phyloP scores from a whole-genome alignment of 2,329 filamentous ascomycete genomes.

The Clonostachys byssicola region DNA sequence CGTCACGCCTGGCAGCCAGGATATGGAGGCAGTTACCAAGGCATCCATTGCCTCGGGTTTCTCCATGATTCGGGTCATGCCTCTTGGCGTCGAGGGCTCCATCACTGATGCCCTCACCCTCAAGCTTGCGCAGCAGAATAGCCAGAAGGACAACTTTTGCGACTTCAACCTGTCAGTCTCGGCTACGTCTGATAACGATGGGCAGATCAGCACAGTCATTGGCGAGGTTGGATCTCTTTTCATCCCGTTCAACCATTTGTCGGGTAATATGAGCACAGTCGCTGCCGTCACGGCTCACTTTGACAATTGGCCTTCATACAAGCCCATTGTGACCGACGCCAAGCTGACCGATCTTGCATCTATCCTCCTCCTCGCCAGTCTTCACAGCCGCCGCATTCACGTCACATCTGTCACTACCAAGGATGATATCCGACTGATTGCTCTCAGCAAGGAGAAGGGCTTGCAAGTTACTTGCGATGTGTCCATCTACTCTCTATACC shows the following conservation, averaged over 20 bases:
- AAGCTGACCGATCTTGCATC: slow-evolving; percentile 80
- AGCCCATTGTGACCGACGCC: slow-evolving; percentile 78
- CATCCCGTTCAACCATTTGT: slow-evolving; percentile 78
- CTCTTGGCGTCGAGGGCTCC: slow-evolving; percentile 66
- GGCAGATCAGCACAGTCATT: slow-evolving; percentile 69
- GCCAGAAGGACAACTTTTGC: slow-evolving; percentile 62
- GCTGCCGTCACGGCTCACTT: slow-evolving; percentile 77
- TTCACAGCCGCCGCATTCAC: slow-evolving; percentile 75
- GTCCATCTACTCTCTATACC: slow-evolving; percentile 74
- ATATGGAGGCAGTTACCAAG: slow-evolving; percentile 67
- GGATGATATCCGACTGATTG: slow-evolving; percentile 74
- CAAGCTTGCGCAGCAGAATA: slow-evolving; percentile 68
- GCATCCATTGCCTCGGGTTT: slow-evolving; percentile 73
- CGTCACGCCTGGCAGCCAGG: slow-evolving; percentile 57
- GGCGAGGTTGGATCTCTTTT: slow-evolving; percentile 76
- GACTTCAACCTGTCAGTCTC: slow-evolving; percentile 79
- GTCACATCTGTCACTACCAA: slow-evolving; percentile 75
- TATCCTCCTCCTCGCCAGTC: slow-evolving; percentile 70
- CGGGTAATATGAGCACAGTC: slow-evolving; percentile 80
- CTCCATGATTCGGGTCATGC: slow-evolving; percentile 78
- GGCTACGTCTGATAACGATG: slow-evolving; percentile 68
- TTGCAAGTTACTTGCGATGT: slow-evolving; percentile 79
- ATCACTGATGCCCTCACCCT: slow-evolving; percentile 70
- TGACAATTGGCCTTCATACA: slow-evolving; percentile 70
- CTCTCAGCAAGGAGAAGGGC: slow-evolving; percentile 77